These are phyloP conservation scores for Fusarium nelsonii DNA, from an alignment of 2,329 filamentous ascomycete species.

Conservation along the genomic window DNA sequence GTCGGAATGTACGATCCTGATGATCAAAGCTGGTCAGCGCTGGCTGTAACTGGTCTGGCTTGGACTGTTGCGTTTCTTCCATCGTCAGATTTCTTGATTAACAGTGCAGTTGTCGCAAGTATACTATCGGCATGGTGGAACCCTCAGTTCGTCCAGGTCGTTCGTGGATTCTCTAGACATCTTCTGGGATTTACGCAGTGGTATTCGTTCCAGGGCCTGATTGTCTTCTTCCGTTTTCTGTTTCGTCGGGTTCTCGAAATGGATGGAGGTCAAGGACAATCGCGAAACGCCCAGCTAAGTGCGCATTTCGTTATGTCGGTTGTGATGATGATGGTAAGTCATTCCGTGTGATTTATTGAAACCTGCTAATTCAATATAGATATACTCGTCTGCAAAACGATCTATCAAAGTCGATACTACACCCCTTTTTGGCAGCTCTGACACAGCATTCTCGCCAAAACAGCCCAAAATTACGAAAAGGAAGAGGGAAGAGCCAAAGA, in stretches of 20 bases:
- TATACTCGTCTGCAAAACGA: conserved; percentile 59
- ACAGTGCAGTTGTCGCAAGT: conserved; percentile 62
- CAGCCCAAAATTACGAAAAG: conserved; percentile 37
- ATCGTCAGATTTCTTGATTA: conserved; percentile 56
- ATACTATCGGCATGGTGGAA: conserved; percentile 75
- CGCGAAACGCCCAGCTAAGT: conserved; percentile 58
- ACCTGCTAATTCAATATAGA: conserved; percentile 52
- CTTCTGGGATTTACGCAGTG: conserved; percentile 72
- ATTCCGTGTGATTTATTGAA: fast-evolving
- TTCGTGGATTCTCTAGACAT: conserved; percentile 70
- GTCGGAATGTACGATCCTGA: conserved; percentile 54
- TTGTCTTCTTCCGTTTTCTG: conserved; percentile 67
- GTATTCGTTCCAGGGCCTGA: conserved; percentile 73
- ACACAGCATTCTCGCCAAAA: conserved; percentile 44
- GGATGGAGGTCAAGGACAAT: conserved; percentile 54
- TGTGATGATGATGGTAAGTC: conserved; percentile 67
- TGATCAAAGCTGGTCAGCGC: conserved; percentile 37
- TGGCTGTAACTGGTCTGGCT: conserved; percentile 31
- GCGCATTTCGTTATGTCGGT: conserved; percentile 68
- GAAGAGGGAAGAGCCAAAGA: conserved; percentile 54
- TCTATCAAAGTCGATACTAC: conserved; percentile 69
- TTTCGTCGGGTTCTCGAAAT: conserved; percentile 60
- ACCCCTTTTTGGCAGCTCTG: conserved; percentile 61
- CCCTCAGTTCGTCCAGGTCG: conserved; percentile 70
- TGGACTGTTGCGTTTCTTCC: conserved; percentile 54